A percentile compares a stretch with the other conserved stretches of the same genome.
Evolutionary conservation across 2,329 filamentous ascomycete genomes (phyloP).

Genomic region (Aspergillus persii): DNA sequence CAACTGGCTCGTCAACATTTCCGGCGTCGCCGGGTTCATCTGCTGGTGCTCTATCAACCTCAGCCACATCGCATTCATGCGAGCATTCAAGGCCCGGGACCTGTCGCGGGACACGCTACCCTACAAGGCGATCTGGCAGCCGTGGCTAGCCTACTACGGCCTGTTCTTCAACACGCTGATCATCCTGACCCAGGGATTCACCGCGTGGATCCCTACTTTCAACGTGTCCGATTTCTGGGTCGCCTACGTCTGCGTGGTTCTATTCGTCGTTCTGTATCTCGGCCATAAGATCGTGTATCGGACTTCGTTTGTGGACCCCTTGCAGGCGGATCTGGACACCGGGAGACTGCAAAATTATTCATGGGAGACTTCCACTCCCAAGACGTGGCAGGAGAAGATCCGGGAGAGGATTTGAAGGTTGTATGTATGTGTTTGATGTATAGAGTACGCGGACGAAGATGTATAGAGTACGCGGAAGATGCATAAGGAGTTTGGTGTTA

Average conservation of each 20-base stretch:
- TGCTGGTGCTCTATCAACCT: slow-evolving; percentile 35
- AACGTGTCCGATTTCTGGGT: slow-evolving; percentile 60
- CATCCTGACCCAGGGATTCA: slow-evolving; percentile 66
- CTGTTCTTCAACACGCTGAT: slow-evolving; percentile 64
- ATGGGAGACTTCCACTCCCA: slow-evolving; percentile 31
- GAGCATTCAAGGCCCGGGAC: slow-evolving; percentile 54
- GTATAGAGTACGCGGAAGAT: background rate
- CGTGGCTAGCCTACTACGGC: slow-evolving; percentile 63
- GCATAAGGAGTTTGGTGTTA: background rate
- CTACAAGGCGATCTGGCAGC: slow-evolving; percentile 61
- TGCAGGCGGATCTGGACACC: slow-evolving; percentile 43
- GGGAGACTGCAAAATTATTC: slow-evolving; percentile 30
- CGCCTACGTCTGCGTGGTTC: slow-evolving; percentile 61
- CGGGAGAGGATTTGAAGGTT: slow-evolving; percentile 3
- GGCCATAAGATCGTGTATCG: slow-evolving; percentile 55
- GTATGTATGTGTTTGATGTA: background rate
- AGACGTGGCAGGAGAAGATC: slow-evolving; percentile 21
- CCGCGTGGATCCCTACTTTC: slow-evolving; percentile 61
- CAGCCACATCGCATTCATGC: slow-evolving; percentile 64
- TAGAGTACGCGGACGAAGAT: background rate
- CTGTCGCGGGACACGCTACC: slow-evolving; percentile 59
- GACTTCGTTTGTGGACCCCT: slow-evolving; percentile 34
- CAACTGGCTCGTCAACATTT: slow-evolving; percentile 34
- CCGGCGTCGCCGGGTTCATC: slow-evolving; percentile 31
- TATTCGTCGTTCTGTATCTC: slow-evolving; percentile 58